phyloP scores from a whole-genome alignment of 352 stramenopile species.

The Phytophthora lateralis region DNA sequence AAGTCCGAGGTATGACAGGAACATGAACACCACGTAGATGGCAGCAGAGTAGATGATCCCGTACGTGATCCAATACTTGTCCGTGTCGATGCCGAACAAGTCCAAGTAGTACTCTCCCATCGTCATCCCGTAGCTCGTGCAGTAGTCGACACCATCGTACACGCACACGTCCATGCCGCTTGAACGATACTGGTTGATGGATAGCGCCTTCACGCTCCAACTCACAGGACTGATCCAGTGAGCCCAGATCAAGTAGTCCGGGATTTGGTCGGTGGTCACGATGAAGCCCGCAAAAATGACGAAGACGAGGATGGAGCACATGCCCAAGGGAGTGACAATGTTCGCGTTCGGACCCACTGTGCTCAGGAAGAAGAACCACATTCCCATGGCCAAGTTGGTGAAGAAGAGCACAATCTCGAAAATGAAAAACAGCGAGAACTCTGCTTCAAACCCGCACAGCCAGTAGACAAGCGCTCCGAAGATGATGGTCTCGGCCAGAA shows the following conservation, averaged over 20 bases:
- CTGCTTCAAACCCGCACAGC: constrained; percentile 48
- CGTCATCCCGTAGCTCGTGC: constrained; percentile 16
- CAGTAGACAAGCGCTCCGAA: constrained; percentile 78
- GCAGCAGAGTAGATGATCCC: constrained; percentile 16
- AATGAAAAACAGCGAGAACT: constrained; percentile 29
- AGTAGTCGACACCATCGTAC: constrained; percentile 39
- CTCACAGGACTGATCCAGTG: constrained; percentile 57
- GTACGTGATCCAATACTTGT: constrained; percentile 35
- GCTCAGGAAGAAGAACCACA: constrained; percentile 39
- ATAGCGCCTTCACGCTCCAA: constrained; percentile 40
- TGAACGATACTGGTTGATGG: constrained; percentile 39
- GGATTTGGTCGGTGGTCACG: constrained; percentile 43
- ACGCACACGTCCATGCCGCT: constrained; percentile 29
- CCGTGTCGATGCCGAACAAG: constrained; percentile 33
- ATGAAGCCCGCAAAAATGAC: constrained; percentile 53
- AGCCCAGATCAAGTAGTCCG: constrained; percentile 46
- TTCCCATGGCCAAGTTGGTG: constrained; percentile 25
- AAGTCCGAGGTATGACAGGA: constrained; percentile 14
- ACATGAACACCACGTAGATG: constrained; percentile 22
- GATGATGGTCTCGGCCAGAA: constrained; percentile 50
- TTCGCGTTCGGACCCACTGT: constrained; percentile 23
- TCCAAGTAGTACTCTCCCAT: constrained; percentile 42
- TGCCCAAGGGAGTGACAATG: constrained; percentile 33
- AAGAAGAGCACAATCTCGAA: constrained; percentile 43
- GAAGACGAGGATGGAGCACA: constrained; percentile 39